A percentile compares a stretch with the other conserved stretches of the same genome.
These are phyloP conservation scores for Plantago coronopus DNA, from an alignment of 305 asterid genomes.

Conservation along the genomic window DNA sequence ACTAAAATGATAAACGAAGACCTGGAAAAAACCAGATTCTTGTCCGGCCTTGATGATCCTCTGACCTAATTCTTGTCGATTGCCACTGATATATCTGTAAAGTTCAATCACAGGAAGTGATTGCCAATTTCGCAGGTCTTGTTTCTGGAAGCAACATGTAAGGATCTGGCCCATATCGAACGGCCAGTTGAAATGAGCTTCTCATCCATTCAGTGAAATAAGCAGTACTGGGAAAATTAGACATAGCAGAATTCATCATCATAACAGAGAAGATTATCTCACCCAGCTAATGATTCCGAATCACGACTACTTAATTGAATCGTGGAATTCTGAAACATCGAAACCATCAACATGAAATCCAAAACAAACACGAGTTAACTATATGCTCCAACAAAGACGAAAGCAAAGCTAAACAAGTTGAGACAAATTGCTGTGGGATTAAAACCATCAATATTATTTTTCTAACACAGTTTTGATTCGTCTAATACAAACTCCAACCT, in stretches of 20 bases:
- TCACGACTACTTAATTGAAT: neutral
- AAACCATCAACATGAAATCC: neutral
- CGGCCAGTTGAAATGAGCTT: conserved; percentile 23
- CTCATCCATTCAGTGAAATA: neutral
- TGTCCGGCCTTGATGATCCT: conserved; percentile 33
- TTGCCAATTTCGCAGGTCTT: conserved; percentile 30
- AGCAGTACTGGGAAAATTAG: neutral
- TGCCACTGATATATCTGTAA: neutral
- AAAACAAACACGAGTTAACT: neutral
- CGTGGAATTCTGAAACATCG: neutral
- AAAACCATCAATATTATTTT: neutral
- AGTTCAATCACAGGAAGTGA: conserved; percentile 36
- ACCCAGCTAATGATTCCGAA: neutral
- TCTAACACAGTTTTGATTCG: neutral
- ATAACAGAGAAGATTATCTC: neutral
- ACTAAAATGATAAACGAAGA: neutral
- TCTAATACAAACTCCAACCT: neutral
- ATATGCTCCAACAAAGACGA: neutral
- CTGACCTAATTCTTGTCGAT: conserved; percentile 20
- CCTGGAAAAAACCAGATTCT: conserved; percentile 43
- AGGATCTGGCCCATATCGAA: conserved; percentile 26
- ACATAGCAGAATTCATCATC: neutral
- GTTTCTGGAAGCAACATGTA: conserved; percentile 30
- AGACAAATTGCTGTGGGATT: neutral
- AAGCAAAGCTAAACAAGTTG: neutral